These are phyloP conservation scores for Penicillium sp. DNA, from an alignment of 2,329 filamentous ascomycete species.

Conservation along the genomic window DNA sequence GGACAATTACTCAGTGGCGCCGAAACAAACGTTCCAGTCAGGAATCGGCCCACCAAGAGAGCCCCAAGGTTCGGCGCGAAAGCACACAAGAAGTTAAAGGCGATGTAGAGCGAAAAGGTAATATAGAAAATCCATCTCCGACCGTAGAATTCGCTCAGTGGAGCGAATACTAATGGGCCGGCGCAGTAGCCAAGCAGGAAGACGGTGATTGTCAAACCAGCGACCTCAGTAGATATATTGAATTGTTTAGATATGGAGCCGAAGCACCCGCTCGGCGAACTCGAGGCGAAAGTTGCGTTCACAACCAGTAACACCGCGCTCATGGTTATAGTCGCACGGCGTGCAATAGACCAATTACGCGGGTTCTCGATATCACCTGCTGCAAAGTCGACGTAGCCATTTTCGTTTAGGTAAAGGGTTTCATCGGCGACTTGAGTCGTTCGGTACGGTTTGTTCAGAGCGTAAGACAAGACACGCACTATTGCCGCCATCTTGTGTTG, in stretches of 20 bases:
- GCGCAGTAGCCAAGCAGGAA: slow-evolving; percentile 66
- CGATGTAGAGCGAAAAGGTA: slow-evolving; percentile 41
- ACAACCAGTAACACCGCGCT: slow-evolving; percentile 40
- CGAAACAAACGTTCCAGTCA: slow-evolving; percentile 58
- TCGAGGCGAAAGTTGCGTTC: slow-evolving; percentile 58
- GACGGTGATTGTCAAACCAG: slow-evolving; percentile 61
- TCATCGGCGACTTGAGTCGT: slow-evolving; percentile 41
- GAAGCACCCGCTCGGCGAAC: slow-evolving; percentile 41
- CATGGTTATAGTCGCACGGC: slow-evolving; percentile 29
- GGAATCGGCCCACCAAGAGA: slow-evolving; percentile 56
- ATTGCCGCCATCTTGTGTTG: slow-evolving; percentile 40
- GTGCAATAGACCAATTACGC: slow-evolving; percentile 57
- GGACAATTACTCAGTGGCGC: slow-evolving; percentile 46
- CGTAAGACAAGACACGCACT: slow-evolving; percentile 50
- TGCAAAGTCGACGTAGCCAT: slow-evolving; percentile 55
- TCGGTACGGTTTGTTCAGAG: slow-evolving; percentile 56
- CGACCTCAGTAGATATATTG: slow-evolving; percentile 49
- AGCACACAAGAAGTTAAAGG: slow-evolving; percentile 47
- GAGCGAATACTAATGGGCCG: slow-evolving; percentile 64
- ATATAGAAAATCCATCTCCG: slow-evolving; percentile 51
- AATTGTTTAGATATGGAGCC: slow-evolving; percentile 49
- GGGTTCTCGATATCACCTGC: slow-evolving; percentile 58
- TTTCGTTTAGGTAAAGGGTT: slow-evolving; percentile 46
- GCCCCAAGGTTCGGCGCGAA: slow-evolving; percentile 57
- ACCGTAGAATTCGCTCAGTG: slow-evolving; percentile 66